These are phyloP conservation scores for Umbelopsis ramanniana DNA, from an alignment of 192 early-diverging fungal species.

Conservation along the genomic window DNA sequence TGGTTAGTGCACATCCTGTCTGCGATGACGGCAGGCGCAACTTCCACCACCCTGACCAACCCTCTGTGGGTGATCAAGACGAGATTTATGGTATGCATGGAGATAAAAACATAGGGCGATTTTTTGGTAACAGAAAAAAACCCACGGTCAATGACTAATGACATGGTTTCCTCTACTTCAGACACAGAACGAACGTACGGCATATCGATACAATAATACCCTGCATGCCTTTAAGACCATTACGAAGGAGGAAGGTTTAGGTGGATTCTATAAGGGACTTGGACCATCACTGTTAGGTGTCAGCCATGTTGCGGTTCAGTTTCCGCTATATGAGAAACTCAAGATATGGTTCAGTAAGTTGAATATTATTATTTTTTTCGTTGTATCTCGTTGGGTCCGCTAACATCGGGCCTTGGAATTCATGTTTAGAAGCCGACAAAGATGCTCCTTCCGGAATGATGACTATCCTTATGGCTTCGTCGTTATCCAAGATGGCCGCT, in stretches of 20 bases:
- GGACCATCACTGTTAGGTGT: conserved; percentile 91
- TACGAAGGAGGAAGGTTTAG: conserved; percentile 70
- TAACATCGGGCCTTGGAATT: background rate
- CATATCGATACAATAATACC: conserved; percentile 84
- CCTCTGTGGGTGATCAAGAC: conserved; percentile 95
- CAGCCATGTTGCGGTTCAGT: conserved; percentile 91
- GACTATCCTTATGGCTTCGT: conserved; percentile 79
- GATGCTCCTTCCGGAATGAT: conserved; percentile 23
- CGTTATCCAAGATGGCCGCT: conserved; percentile 89
- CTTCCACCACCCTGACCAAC: conserved; percentile 79
- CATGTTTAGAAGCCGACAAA: conserved; percentile 16
- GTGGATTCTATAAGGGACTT: conserved; percentile 92
- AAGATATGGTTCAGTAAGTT: conserved; percentile 66
- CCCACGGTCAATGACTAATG: conserved; percentile 10
- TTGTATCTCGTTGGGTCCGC: background rate
- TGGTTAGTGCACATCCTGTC: conserved; percentile 77
- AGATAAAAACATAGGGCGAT: conserved; percentile 1
- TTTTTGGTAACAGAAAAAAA: background rate
- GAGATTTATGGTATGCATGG: conserved; percentile 72
- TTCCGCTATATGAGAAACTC: conserved; percentile 94
- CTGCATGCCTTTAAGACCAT: conserved; percentile 83
- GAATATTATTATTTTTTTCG: background rate
- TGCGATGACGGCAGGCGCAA: conserved; percentile 84
- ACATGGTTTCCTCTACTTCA: conserved; percentile 17
- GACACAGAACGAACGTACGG: conserved; percentile 75